Percentiles rank a stretch among this genome's conserved stretches.
phyloP scores from a whole-genome alignment of 805 yeast genomes.

The Candida arabinofermentans region DNA sequence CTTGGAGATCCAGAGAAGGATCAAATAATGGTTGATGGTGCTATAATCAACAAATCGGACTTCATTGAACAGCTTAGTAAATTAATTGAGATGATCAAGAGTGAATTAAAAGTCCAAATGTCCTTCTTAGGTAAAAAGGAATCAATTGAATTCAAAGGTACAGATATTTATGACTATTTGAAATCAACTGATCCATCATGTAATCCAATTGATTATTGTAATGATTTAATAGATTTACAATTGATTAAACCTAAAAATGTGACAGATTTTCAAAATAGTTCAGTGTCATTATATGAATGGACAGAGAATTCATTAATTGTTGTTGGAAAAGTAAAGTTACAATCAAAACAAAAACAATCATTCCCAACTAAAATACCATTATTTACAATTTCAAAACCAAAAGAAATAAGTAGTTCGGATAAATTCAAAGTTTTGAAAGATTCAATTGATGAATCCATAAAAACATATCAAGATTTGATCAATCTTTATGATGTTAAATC shows the following conservation, averaged over 20 bases:
- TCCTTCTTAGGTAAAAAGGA: slow-evolving; percentile 7
- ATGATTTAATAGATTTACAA: slow-evolving; percentile 11
- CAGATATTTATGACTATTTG: slow-evolving; percentile 8
- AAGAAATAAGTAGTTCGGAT: slow-evolving; percentile 1
- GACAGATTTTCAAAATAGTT: slow-evolving; percentile 12
- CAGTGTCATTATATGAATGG: slow-evolving; percentile 15
- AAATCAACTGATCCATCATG: background rate
- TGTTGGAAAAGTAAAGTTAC: slow-evolving; percentile 6
- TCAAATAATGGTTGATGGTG: slow-evolving; percentile 10
- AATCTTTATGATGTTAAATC: slow-evolving; percentile 6
- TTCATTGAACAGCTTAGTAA: slow-evolving; percentile 5
- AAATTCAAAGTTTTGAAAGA: slow-evolving; percentile 9
- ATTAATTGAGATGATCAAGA: slow-evolving; percentile 5
- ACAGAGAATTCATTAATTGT: slow-evolving; percentile 10
- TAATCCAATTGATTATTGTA: slow-evolving; percentile 8
- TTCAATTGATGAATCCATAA: slow-evolving; percentile 1
- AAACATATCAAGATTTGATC: slow-evolving; percentile 6
- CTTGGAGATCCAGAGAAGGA: slow-evolving; percentile 15
- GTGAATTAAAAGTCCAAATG: slow-evolving; percentile 1
- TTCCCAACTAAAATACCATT: slow-evolving; percentile 3
- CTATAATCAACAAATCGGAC: slow-evolving; percentile 2
- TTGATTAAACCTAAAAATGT: slow-evolving; percentile 15
- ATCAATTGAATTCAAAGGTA: slow-evolving; percentile 12
- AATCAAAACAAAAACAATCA: slow-evolving; percentile 2
- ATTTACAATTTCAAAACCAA: slow-evolving; percentile 3